Evolutionary conservation across 1,284 basidiomycete species (phyloP).

Genomic region (Hymenochaete sp.): DNA sequence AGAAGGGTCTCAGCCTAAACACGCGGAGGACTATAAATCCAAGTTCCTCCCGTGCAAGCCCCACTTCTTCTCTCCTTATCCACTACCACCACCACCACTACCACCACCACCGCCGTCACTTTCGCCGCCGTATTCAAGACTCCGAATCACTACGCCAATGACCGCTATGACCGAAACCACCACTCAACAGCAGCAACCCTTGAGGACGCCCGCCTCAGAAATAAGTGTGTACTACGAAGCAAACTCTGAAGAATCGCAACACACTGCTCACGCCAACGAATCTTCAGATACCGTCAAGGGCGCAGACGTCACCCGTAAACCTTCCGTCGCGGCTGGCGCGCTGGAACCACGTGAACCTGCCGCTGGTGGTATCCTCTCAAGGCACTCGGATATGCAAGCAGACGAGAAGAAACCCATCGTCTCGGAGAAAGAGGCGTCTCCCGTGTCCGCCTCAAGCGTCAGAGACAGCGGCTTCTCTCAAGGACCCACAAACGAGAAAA

Average conservation of each 20-base stretch:
- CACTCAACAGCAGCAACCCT: not conserved
- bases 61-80: too few relatives aligned
- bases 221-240: constrained; percentile 18
- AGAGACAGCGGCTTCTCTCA: constrained; percentile 10
- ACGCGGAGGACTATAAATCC: too few relatives aligned
- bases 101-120: too few relatives aligned
- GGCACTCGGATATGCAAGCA: not conserved
- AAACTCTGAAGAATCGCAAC: constrained; percentile 5
- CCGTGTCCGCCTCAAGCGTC: too few relatives aligned
- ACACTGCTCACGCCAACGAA: constrained; percentile 4
- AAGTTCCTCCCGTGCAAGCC: too few relatives aligned
- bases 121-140: too few relatives aligned
- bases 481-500: constrained; percentile 5
- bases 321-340: constrained; percentile 12
- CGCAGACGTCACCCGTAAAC: constrained; percentile 14
- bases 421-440: not conserved
- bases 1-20: too few relatives aligned
- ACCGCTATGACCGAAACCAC: constrained; percentile 1
- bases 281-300: constrained; percentile 4
- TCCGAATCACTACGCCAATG: constrained; percentile 2
- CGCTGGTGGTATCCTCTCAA: constrained; percentile 6
- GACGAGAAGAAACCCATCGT: not conserved
- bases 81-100: too few relatives aligned
- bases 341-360: not conserved
- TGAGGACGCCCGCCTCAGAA: constrained; percentile 15